Conservation (phyloP, 176 grass and related monocot species). For the Microstegium vimineum region DNA sequence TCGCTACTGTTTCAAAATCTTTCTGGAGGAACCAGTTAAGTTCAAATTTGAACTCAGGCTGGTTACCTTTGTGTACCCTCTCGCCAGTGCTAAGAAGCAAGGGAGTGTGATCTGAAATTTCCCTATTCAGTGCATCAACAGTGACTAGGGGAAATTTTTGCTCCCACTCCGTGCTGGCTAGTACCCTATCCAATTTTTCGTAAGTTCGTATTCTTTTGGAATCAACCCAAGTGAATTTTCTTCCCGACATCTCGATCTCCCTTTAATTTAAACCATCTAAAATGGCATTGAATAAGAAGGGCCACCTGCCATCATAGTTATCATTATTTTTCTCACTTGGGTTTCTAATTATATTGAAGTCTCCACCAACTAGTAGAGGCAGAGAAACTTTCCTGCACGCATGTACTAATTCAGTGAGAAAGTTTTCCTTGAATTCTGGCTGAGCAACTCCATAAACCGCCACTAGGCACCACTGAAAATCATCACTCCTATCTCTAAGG, state of each 20-base stretch:
- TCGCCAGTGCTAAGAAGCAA: no score
- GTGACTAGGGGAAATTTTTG: not conserved
- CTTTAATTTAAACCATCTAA: not conserved
- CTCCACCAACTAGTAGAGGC: not conserved
- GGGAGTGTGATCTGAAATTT: not conserved
- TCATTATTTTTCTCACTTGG: not conserved
- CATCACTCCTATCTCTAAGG: not conserved
- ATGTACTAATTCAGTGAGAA: not conserved
- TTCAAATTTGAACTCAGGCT: no score
- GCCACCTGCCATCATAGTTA: not conserved
- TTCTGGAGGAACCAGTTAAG: no score
- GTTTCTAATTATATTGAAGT: not conserved
- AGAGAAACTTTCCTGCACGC: not conserved
- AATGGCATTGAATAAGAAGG: not conserved
- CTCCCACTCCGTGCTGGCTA: not conserved
- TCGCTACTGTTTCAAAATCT: no score
- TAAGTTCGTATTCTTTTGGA: not conserved
- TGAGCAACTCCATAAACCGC: not conserved
- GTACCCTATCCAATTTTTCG: not conserved
- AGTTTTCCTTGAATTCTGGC: not conserved
- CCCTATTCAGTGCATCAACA: not conserved
- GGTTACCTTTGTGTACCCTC: accelerated
- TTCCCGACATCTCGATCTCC: not conserved
- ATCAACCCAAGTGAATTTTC: not conserved
- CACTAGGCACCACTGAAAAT: not conserved